These are phyloP conservation scores for Corymbia maculata DNA, from an alignment of 345 rosid genomes.

Conservation along the genomic window DNA sequence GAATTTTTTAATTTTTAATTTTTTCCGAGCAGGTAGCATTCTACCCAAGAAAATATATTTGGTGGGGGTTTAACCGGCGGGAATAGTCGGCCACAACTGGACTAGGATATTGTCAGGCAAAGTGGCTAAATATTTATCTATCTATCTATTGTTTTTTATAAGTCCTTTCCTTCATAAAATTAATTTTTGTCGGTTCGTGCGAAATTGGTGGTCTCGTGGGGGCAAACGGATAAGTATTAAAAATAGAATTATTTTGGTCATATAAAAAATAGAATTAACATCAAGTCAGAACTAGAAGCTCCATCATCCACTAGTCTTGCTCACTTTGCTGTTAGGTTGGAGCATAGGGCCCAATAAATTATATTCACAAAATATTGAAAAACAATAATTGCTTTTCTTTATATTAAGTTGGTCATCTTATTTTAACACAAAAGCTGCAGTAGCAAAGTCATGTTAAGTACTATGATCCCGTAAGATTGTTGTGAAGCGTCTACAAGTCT, in stretches of 20 bases:
- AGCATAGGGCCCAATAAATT: neutral
- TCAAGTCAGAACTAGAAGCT: neutral
- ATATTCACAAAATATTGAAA: neutral
- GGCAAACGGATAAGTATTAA: neutral
- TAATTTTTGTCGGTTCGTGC: neutral
- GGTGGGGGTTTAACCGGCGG: neutral
- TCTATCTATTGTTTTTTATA: neutral
- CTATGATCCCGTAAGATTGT: neutral
- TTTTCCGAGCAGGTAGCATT: neutral
- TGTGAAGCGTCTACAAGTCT: neutral
- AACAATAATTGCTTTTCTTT: neutral
- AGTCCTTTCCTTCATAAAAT: neutral
- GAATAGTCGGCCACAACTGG: neutral
- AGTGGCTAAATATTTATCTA: neutral
- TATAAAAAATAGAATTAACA: neutral
- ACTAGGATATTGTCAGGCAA: neutral
- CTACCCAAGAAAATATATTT: neutral
- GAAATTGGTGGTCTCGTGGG: neutral
- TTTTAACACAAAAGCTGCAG: neutral
- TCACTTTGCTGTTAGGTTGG: neutral
- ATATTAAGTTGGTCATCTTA: neutral
- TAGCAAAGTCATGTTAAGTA: neutral
- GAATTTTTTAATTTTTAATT: neutral
- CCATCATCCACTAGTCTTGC: neutral
- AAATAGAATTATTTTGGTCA: neutral